phyloP scores from a whole-genome alignment of 2,329 filamentous ascomycete genomes.

The Penicillium sp. region DNA sequence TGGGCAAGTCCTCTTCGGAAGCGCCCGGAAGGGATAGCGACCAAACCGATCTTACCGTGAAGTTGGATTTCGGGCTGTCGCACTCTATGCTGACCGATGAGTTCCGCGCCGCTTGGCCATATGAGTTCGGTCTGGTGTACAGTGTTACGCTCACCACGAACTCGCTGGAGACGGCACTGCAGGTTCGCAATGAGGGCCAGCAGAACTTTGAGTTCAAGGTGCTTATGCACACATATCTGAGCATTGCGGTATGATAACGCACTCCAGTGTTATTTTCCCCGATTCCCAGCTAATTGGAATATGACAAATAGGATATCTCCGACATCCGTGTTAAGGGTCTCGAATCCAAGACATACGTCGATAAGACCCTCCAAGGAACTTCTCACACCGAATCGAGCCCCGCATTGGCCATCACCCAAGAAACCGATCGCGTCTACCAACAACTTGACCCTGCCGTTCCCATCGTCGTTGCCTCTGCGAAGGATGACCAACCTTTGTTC shows the following conservation, averaged over 20 bases:
- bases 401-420: slow-evolving; percentile 60
- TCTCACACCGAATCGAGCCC: slow-evolving; percentile 57
- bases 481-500: slow-evolving; percentile 54
- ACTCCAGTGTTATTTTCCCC: background rate
- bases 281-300: slow-evolving; percentile 9
- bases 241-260: slow-evolving; percentile 55
- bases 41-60: slow-evolving; percentile 59
- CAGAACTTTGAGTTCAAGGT: slow-evolving; percentile 83
- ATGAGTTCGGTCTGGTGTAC: slow-evolving; percentile 83
- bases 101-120: slow-evolving; percentile 67
- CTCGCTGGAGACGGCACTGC: slow-evolving; percentile 68
- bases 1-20: slow-evolving; percentile 45
- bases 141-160: slow-evolving; percentile 74
- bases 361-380: slow-evolving; percentile 66
- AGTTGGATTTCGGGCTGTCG: slow-evolving; percentile 90
- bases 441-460: slow-evolving; percentile 46
- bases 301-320: slow-evolving; percentile 60
- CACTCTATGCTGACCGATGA: slow-evolving; percentile 60
- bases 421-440: slow-evolving; percentile 83
- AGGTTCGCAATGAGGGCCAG: slow-evolving; percentile 78
- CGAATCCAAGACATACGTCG: slow-evolving; percentile 64
- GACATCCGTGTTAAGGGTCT: slow-evolving; percentile 66
- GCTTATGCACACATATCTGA: slow-evolving; percentile 83
- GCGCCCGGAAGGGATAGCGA: slow-evolving; percentile 27
- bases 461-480: slow-evolving; percentile 33